phyloP scores from a whole-genome alignment of 2,329 filamentous ascomycete species.

The Lasiodiplodia theobromae region DNA sequence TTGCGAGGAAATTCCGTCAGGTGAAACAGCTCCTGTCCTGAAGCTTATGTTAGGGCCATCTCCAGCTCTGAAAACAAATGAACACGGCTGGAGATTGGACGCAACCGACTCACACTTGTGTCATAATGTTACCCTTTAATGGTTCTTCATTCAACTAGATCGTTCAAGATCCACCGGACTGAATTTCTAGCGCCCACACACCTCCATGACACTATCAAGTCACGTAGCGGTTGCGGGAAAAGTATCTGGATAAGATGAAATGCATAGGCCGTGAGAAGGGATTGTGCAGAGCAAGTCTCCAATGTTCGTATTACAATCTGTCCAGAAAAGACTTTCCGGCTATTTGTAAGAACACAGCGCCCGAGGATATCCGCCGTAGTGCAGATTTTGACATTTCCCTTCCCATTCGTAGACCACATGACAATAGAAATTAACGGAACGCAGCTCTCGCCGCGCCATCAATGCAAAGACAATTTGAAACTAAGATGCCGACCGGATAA shows the following conservation, averaged over 20 bases:
- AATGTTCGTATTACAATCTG: conserved; percentile 2
- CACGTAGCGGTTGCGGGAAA: background rate
- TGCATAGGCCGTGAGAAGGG: background rate
- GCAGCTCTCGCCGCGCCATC: background rate
- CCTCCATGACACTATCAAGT: background rate
- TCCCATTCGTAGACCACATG: conserved; percentile 23
- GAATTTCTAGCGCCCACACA: background rate
- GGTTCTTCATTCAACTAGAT: background rate
- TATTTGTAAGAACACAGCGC: conserved; percentile 12
- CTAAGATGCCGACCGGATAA: conserved; percentile 7
- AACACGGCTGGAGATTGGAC: too few species aligned
- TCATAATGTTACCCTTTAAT: too few species aligned
- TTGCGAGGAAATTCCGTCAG: too few species aligned
- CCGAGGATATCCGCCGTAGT: conserved; percentile 1
- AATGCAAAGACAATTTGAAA: background rate
- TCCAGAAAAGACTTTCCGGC: background rate
- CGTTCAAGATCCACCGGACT: background rate
- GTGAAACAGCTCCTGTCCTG: too few species aligned
- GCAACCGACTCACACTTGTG: too few species aligned
- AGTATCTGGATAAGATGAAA: background rate
- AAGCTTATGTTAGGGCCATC: too few species aligned
- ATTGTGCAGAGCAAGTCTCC: conserved; percentile 2
- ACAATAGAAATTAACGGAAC: conserved; percentile 15
- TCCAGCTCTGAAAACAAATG: too few species aligned
- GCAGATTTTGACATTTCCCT: conserved; percentile 11